Evolutionary conservation across 1,139 yeast genomes (phyloP), one percentile per base, ranked within the genome.

Genomic region (Zygoascus hellenicus): DNA sequence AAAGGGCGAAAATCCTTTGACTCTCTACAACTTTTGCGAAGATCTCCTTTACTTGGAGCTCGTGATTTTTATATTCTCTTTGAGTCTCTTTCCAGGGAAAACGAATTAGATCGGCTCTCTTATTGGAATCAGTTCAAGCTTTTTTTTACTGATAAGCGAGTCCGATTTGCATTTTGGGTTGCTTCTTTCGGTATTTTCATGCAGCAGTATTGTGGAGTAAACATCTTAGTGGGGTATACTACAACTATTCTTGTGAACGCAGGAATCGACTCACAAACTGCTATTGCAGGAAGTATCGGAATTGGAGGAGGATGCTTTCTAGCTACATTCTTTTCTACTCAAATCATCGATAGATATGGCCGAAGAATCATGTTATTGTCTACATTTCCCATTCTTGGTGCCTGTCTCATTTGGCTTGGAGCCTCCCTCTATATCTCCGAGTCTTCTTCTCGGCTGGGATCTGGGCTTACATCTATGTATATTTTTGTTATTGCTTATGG

Each of bases 401-500:
- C 82, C 64, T 78, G 83, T 83, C 65, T 78, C 47, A 75, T 78
- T 79, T 81, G 81, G 49, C 38, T 43, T 4, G 49, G 47, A 37
- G 46, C 19, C 1, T 33, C 42, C 22, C 34, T 46, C 10, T 42
- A 46, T 16, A 43, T 43, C 13, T 22, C 36, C 13, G 46, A 47
- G 14, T 32, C 47, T 13, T 14, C 16, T 14, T 16, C 39, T 13
- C 16, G 50, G 35, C 32, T 46, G 9, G 49, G 48, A 9, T 43
- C 47, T 5, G 49, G 46, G 2, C 42, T 46, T 10, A 46, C 49
- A 1, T 42, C 47, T 4, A 43, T 83, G 54, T 83, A 81, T 59
- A 60, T 81, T 35, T 81, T 76, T 64, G 64, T 84, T 1, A 71
- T 76, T 45, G 78, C 80, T 47, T 81, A 81, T 62, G 80, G 85